phyloP scores from a whole-genome alignment of 1,284 basidiomycete species.

The Athelia psychrophila region DNA sequence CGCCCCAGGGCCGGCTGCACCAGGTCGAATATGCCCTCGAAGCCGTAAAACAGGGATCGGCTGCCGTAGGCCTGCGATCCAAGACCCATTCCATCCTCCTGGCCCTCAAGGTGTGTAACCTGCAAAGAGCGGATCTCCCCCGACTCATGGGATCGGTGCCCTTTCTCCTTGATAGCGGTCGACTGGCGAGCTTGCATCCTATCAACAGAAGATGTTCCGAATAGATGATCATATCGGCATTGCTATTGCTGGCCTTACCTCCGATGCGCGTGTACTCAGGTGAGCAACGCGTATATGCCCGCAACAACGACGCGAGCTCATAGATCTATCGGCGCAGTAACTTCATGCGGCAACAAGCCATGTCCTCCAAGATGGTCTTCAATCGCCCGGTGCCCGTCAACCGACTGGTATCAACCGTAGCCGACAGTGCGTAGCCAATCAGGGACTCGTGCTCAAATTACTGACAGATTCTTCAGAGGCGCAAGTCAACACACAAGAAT shows the following conservation, averaged over 20 bases:
- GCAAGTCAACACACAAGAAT: slow-evolving; percentile 98
- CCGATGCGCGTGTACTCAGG: slow-evolving; percentile 97
- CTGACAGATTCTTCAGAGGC: slow-evolving; percentile 63
- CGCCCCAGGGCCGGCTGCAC: slow-evolving; percentile 85
- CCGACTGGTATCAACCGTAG: slow-evolving; percentile 89
- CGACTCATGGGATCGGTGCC: neutral
- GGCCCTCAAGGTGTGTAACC: slow-evolving; percentile 76
- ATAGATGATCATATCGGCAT: slow-evolving; percentile 99
- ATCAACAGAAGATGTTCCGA: slow-evolving; percentile 99
- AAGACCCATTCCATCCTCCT: slow-evolving; percentile 95
- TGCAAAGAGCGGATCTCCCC: slow-evolving; percentile 3
- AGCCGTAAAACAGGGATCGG: slow-evolving; percentile 99
- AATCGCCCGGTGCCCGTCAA: slow-evolving; percentile 94
- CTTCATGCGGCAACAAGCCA: slow-evolving; percentile 99
- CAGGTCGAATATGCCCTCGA: slow-evolving; percentile 99
- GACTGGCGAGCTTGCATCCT: slow-evolving; percentile 96
- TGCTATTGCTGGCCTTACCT: slow-evolving; percentile 96
- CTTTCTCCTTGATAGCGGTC: slow-evolving; percentile 67
- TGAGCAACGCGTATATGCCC: slow-evolving; percentile 3
- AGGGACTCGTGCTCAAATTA: neutral
- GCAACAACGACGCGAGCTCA: slow-evolving; percentile 1
- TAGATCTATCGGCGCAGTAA: slow-evolving; percentile 56
- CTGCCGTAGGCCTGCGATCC: slow-evolving; percentile 93
- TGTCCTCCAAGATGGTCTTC: slow-evolving; percentile 93
- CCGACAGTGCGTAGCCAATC: slow-evolving; percentile 72